Percentiles rank a stretch among this genome's conserved stretches.
Conservation (phyloP, 768 basidiomycete genomes). For the Sporobolomyces phaffii region DNA sequence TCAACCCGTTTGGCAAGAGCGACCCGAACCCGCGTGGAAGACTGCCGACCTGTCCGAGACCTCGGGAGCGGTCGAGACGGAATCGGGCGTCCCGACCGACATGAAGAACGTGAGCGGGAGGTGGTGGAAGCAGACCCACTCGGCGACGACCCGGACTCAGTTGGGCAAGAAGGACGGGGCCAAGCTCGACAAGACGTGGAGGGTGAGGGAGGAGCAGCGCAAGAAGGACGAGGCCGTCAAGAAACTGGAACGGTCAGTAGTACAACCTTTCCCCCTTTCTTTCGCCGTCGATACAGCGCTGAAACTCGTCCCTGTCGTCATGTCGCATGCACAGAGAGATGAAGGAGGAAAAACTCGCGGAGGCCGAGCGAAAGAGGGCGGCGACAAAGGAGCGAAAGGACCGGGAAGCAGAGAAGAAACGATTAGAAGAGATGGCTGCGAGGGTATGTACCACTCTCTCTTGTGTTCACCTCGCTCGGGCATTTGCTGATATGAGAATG, state of each 20-base stretch:
- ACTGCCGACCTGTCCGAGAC: constrained; percentile 4
- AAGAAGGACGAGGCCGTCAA: constrained; percentile 37
- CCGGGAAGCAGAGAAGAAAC: constrained; percentile 39
- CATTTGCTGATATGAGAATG: too few relatives aligned
- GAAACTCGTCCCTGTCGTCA: too few relatives aligned
- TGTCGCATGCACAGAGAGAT: constrained; percentile 29
- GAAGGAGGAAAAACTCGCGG: constrained; percentile 39
- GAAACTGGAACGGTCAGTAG: constrained; percentile 39
- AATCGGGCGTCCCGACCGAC: neutral
- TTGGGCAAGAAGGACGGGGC: constrained; percentile 10
- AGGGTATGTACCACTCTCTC: constrained; percentile 16
- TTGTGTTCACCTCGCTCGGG: too few relatives aligned
- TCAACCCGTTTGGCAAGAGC: constrained; percentile 23
- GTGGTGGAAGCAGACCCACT: constrained; percentile 35
- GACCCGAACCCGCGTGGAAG: constrained; percentile 12
- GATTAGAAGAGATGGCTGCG: constrained; percentile 37
- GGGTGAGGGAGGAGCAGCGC: constrained; percentile 24
- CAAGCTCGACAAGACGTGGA: constrained; percentile 31
- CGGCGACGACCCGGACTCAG: constrained; percentile 28
- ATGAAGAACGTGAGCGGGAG: constrained; percentile 20
- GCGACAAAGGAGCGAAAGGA: constrained; percentile 33
- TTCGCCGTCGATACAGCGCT: neutral
- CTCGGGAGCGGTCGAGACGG: constrained; percentile 6
- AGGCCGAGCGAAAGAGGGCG: constrained; percentile 27
- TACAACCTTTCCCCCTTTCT: too few relatives aligned